These are phyloP conservation scores for Pseudoscleropodium purum DNA, from an alignment of 225 moss, liverwort and hornwort genomes.

Conservation along the genomic window DNA sequence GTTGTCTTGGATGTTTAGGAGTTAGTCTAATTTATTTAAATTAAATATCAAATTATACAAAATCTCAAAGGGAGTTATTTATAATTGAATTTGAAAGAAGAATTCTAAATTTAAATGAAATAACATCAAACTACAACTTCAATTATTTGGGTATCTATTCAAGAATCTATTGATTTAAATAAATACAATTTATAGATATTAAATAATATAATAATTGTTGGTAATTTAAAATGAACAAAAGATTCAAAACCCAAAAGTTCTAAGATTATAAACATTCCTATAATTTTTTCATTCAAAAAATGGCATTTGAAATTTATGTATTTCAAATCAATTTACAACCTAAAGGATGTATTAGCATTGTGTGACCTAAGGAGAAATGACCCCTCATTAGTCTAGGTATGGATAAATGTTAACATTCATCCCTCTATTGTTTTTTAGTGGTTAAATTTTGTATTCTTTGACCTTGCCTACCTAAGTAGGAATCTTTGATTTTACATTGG, in stretches of 20 bases:
- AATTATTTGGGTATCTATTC: background rate
- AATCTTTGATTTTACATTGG: background rate
- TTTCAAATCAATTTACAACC: background rate
- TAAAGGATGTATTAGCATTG: background rate
- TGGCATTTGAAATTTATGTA: background rate
- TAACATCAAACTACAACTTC: too few relatives aligned
- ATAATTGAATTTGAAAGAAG: too few relatives aligned
- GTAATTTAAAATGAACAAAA: background rate
- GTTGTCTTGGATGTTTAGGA: too few relatives aligned
- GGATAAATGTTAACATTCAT: background rate
- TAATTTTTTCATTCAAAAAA: background rate
- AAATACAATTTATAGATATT: background rate
- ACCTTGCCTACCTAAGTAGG: background rate
- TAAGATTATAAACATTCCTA: background rate
- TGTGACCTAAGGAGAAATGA: background rate
- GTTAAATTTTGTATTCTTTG: background rate
- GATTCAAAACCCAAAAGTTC: background rate
- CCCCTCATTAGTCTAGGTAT: accelerated
- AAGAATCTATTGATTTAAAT: too few relatives aligned
- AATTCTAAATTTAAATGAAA: too few relatives aligned
- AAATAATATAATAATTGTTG: background rate
- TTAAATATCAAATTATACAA: too few relatives aligned
- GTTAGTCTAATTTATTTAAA: too few relatives aligned
- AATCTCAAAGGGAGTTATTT: too few relatives aligned
- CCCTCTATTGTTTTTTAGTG: background rate